Evolutionary conservation across 2,329 filamentous ascomycete species (phyloP).

Genomic region (Fusarium multiceps): DNA sequence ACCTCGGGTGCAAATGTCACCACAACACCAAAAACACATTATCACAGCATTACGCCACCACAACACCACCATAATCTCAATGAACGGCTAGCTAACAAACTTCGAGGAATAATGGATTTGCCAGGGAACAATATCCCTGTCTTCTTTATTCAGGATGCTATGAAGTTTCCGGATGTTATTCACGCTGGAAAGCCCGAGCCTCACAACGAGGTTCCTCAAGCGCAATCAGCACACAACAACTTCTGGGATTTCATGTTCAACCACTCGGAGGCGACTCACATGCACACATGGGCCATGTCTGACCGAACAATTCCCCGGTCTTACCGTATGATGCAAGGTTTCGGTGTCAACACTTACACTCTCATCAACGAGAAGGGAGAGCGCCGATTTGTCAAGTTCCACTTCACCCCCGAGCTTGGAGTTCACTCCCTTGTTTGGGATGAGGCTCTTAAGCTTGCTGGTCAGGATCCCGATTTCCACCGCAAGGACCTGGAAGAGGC

Average conservation of each 20-base stretch:
- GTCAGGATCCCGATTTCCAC: conserved; percentile 84
- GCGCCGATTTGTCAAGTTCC: conserved; percentile 81
- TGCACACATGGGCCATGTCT: conserved; percentile 83
- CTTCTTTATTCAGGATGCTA: conserved; percentile 80
- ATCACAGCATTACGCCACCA: too few species aligned
- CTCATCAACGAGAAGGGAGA: conserved; percentile 75
- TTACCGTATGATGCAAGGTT: conserved; percentile 87
- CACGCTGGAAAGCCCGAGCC: conserved; percentile 76
- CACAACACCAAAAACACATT: too few species aligned
- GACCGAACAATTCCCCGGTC: conserved; percentile 79
- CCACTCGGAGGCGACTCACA: conserved; percentile 78
- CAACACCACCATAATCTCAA: too few species aligned
- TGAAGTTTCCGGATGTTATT: conserved; percentile 78
- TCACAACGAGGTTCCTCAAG: conserved; percentile 76
- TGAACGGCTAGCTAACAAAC: too few species aligned
- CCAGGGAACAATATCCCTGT: conserved; percentile 81
- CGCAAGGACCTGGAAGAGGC: conserved; percentile 80
- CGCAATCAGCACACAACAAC: conserved; percentile 77
- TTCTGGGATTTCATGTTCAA: conserved; percentile 79
- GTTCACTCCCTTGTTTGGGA: conserved; percentile 84
- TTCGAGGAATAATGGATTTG: too few species aligned
- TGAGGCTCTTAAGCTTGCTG: conserved; percentile 78
- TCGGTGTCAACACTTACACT: conserved; percentile 83
- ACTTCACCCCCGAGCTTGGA: conserved; percentile 78
- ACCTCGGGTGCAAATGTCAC: too few species aligned